These are phyloP conservation scores for Citrus cavaleriei DNA, from an alignment of 345 rosid species.

Conservation along the genomic window DNA sequence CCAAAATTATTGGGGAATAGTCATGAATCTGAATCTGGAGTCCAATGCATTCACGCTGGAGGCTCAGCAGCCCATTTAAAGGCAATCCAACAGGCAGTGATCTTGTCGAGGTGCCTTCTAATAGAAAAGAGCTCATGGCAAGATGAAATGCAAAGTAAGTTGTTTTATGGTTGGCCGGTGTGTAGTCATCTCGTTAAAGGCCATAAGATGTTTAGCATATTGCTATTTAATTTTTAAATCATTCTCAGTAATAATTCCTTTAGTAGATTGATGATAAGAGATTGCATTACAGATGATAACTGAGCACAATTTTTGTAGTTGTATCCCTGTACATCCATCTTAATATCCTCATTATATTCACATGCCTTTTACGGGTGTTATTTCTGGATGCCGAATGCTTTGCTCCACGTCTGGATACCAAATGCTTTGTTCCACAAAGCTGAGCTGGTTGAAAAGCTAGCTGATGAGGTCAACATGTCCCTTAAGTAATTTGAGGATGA, in stretches of 20 bases:
- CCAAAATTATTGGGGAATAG: constrained; percentile 59
- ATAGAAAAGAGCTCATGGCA: constrained; percentile 73
- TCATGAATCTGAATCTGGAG: constrained; percentile 30
- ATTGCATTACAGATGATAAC: neutral
- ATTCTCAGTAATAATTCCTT: neutral
- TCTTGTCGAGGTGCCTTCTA: constrained; percentile 76
- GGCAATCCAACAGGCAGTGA: constrained; percentile 69
- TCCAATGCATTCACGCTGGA: constrained; percentile 9
- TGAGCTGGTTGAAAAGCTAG: neutral
- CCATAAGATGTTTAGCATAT: too few species aligned
- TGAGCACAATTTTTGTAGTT: neutral
- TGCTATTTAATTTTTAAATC: too few species aligned
- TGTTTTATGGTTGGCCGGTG: constrained; percentile 33
- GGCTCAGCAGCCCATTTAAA: constrained; percentile 33
- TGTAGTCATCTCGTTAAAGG: too few species aligned
- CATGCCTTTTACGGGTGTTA: neutral
- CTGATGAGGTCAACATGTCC: neutral
- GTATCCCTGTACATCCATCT: neutral
- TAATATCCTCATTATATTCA: neutral
- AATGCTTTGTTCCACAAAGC: neutral
- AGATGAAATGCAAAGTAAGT: constrained; percentile 91
- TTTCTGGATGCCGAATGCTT: neutral
- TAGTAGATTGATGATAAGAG: neutral
- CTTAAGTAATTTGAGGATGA: neutral
- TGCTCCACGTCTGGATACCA: neutral